Percentiles rank a stretch among this genome's conserved stretches.
These are phyloP conservation scores for Begonia loranthoides DNA, from an alignment of 306 rosid species.

Conservation along the genomic window DNA sequence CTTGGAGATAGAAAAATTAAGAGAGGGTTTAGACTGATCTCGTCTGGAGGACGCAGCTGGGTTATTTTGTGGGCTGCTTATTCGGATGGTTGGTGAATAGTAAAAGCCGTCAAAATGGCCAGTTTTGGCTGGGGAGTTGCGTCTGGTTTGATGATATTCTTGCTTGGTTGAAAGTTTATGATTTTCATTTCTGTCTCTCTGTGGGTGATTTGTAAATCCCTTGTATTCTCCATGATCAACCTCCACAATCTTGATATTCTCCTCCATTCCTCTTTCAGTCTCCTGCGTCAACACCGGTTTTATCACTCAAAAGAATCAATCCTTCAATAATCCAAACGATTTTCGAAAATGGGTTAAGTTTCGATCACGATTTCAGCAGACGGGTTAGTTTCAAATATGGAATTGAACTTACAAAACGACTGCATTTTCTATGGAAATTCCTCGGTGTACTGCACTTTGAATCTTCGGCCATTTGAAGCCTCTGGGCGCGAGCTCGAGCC, in stretches of 20 bases:
- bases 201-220: conserved; percentile 39
- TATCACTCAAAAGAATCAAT: neutral
- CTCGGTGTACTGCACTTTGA: conserved; percentile 19
- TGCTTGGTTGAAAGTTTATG: no score
- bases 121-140: no score
- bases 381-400: no score
- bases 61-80: conserved; percentile 64
- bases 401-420: conserved; percentile 15
- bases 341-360: no score
- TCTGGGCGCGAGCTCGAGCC: conserved; percentile 77
- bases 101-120: conserved; percentile 50
- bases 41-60: conserved; percentile 35
- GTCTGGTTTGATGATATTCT: no score
- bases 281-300: conserved; percentile 28
- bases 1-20: conserved; percentile 42
- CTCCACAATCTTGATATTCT: conserved; percentile 79
- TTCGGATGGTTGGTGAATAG: conserved; percentile 32
- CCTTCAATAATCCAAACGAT: no score
- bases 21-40: conserved; percentile 31
- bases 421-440: conserved; percentile 30
- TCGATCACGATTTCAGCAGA: no score
- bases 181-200: conserved; percentile 24
- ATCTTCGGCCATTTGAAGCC: conserved; percentile 45
- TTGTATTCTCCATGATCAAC: conserved; percentile 60
- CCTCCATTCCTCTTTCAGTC: conserved; percentile 49